Conservation (phyloP, 208 protist species). For the Histomonas meleagridis region DNA sequence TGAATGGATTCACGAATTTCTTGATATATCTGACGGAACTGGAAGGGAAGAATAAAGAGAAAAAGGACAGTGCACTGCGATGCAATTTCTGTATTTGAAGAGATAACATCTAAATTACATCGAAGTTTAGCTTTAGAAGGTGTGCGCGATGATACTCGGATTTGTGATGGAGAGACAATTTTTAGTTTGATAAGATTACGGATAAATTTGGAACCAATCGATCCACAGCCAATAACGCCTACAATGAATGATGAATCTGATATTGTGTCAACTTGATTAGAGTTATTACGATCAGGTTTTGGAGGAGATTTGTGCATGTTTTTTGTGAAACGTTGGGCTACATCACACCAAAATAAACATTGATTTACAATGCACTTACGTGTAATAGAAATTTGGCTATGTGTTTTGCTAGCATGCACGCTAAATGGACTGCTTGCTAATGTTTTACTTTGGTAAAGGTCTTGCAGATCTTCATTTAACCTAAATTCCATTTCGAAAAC, state of each 20-base stretch:
- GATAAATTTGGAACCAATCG: not conserved
- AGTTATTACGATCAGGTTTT: not conserved
- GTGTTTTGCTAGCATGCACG: too few relatives aligned
- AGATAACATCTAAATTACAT: not conserved
- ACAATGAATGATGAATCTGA: not conserved
- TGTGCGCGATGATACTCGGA: not conserved
- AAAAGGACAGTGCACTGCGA: conserved; percentile 20
- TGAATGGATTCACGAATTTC: conserved; percentile 36
- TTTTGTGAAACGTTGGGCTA: conserved; percentile 1
- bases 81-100: not conserved
- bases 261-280: too few relatives aligned
- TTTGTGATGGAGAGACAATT: not conserved
- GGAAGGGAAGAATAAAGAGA: conserved; percentile 14
- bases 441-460: too few relatives aligned
- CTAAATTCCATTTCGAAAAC: too few relatives aligned
- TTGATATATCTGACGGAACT: not conserved
- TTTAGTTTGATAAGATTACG: not conserved
- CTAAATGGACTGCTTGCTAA: too few relatives aligned
- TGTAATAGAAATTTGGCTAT: not conserved
- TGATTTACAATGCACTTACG: conserved; percentile 24
- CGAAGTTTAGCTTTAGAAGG: conserved; percentile 12
- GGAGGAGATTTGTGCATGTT: not conserved
- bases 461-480: too few relatives aligned
- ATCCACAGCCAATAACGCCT: conserved; percentile 22
- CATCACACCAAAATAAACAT: conserved; percentile 36